Percentiles rank a stretch among this genome's conserved stretches.
Evolutionary conservation across 2,329 filamentous ascomycete genomes (phyloP).

Genomic region (Seiridium unicorne): DNA sequence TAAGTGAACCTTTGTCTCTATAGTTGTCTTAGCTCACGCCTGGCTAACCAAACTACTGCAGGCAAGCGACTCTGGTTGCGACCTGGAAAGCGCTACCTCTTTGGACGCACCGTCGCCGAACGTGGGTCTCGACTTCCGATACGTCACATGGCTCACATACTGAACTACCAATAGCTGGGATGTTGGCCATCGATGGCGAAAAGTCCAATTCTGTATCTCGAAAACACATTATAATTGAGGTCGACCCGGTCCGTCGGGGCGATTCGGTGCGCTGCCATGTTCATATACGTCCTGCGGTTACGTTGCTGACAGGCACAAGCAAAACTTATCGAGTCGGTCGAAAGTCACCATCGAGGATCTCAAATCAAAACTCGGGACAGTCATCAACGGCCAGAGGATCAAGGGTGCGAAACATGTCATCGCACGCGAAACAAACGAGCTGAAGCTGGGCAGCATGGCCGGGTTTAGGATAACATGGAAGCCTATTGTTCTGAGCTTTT

Average conservation of each 20-base stretch:
- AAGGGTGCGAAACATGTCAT: slow-evolving; percentile 60
- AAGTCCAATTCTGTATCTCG: slow-evolving; percentile 82
- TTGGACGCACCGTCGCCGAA: slow-evolving; percentile 74
- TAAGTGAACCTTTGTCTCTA: slow-evolving; percentile 14
- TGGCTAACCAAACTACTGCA: slow-evolving; percentile 27
- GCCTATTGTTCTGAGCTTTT: slow-evolving; percentile 78
- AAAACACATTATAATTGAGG: slow-evolving; percentile 78
- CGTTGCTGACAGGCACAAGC: slow-evolving; percentile 36
- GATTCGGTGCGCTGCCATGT: slow-evolving; percentile 57
- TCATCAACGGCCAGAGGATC: slow-evolving; percentile 70
- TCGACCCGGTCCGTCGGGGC: slow-evolving; percentile 62
- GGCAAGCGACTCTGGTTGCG: slow-evolving; percentile 78
- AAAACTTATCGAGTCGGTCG: slow-evolving; percentile 64
- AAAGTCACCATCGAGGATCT: slow-evolving; percentile 73
- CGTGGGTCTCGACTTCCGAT: slow-evolving; percentile 38
- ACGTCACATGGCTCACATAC: slow-evolving; percentile 11
- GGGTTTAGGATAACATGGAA: slow-evolving; percentile 73
- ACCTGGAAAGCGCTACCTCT: slow-evolving; percentile 81
- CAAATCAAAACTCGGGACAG: slow-evolving; percentile 81
- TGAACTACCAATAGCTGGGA: slow-evolving; percentile 48
- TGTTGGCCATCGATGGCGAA: slow-evolving; percentile 56
- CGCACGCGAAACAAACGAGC: slow-evolving; percentile 55
- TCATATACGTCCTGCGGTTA: background rate
- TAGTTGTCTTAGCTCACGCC: slow-evolving; percentile 9
- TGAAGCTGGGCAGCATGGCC: slow-evolving; percentile 71